phyloP scores from a whole-genome alignment of 2,329 filamentous ascomycete genomes.

The Monosporascus sp. region DNA sequence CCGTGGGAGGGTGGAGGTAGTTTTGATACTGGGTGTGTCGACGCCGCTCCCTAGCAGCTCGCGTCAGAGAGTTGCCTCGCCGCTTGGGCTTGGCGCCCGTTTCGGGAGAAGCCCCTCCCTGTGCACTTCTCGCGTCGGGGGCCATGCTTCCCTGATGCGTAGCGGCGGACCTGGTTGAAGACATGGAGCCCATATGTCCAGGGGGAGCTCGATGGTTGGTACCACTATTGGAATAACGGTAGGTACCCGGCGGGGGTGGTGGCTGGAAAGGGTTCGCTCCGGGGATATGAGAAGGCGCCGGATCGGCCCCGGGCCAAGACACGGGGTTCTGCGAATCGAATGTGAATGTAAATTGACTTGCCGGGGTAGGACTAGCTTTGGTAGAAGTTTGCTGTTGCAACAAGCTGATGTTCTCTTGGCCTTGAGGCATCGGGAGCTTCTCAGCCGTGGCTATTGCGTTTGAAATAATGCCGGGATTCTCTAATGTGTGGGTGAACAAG shows the following conservation, averaged over 20 bases:
- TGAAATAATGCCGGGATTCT: conserved; percentile 76
- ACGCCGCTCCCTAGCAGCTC: conserved; percentile 72
- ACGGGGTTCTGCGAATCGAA: conserved; percentile 85
- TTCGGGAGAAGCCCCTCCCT: conserved; percentile 30
- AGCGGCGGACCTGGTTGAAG: conserved; percentile 7
- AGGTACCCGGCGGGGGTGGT: conserved; percentile 9
- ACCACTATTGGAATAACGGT: conserved; percentile 10
- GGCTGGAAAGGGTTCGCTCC: conserved; percentile 20
- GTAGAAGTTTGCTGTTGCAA: conserved; percentile 63
- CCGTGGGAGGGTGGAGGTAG: conserved; percentile 62
- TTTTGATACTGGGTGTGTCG: conserved; percentile 73
- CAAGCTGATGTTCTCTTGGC: conserved; percentile 74
- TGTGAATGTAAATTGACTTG: conserved; percentile 93
- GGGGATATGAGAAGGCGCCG: conserved; percentile 26
- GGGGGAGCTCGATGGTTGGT: conserved; percentile 8
- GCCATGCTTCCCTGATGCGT: conserved; percentile 12
- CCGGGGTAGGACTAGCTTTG: conserved; percentile 57
- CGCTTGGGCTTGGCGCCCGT: conserved; percentile 56
- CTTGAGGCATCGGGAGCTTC: conserved; percentile 56
- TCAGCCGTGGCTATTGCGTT: conserved; percentile 86
- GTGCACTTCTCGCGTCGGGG: conserved; percentile 29
- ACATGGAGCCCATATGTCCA: conserved; percentile 10
- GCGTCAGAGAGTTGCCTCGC: conserved; percentile 64
- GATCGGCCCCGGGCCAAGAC: conserved; percentile 61
- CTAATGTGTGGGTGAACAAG: conserved; percentile 24